Evolutionary conservation across 1,139 yeast species (phyloP), one percentile per base, ranked within the genome.

Genomic region (Debaryomycetaceae sp.): DNA sequence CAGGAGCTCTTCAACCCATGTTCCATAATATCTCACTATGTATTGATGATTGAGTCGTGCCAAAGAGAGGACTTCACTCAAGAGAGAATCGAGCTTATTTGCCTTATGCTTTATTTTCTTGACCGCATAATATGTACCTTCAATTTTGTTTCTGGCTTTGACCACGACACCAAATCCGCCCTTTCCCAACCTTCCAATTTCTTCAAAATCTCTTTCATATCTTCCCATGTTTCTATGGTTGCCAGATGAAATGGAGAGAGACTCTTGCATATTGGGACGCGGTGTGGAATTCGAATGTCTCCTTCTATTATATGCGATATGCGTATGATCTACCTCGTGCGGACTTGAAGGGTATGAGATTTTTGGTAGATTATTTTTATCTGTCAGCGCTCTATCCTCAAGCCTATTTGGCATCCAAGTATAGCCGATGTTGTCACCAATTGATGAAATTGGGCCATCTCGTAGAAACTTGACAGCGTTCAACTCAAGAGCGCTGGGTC

Each of bases 111-210:
- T 82, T 44, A 95, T 87, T 58, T 90, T 91, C 60, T 95, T 95
- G 48, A 95, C 82, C 0, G 99, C 99, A 63, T 95, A 95, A 55
- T 87, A 87, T 5, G 97, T 78, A 20, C 99, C 98, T 59, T 95
- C 99, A 52, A 93, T 78, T 50, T 91, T 79, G 62, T 90, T 91
- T 49, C 99, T 75, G 0, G 95, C 99, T 58, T 91, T 91, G 14
- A 93, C 97, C 9, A 95, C 99, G 60, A 91, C 97, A 6, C 99
- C 99, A 68, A 86, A 95, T 0, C 96, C 99, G 33, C 99, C 99
- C 56, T 85, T 82, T 2, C 99, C 99, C n/a, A 95, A 66, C 23
- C 83, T 79, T 0, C 95, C 95, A 39, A 90, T 86, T 60, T 93
- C 99, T 63, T 93, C 99, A 63, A 95, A 95, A 60, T 95, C 99